Evolutionary conservation across 768 basidiomycete species (phyloP), one percentile per base, ranked within the genome.

Genomic region (Sporobolomyces pararoseus): DNA sequence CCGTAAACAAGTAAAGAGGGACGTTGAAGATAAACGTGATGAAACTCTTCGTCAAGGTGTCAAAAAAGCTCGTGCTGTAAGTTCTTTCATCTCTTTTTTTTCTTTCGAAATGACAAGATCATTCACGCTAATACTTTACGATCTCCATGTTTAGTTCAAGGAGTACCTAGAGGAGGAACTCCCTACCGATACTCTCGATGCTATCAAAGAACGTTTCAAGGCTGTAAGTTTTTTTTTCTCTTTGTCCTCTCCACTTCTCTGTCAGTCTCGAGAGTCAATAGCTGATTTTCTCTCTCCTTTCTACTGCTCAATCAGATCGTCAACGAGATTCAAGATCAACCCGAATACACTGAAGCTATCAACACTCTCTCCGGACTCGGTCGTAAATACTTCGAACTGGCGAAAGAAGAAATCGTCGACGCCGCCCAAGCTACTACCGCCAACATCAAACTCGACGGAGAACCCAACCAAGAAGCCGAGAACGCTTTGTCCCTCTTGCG

Each of bases 351-450:
- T 29, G 71, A 79, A 58, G 70, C 79, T 3, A 74, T 82, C 75
- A 76, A 79, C 51, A 79, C 80, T 25, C 77, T 82, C 47, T 70
- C 79, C 50, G 60, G 65, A 65, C 70, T 82, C 50, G 74, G 77
- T 73, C 80, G 80, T 75, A 81, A 82, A 75, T 82, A 82, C 76
- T 78, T 78, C 21, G 53, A 71, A 57, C 79, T 79, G 74, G 79
- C 78, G 4, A 69, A 77, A 62, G 75, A 77, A 23, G 78, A 80
- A 34, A 70, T 77, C 34, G 75, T 78, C n/a, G 77, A 68, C 9
- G 68, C 73, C 0, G 61, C 65, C 16, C 51, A 73, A 42, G 37
- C 79, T 70, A 75, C 65, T 44, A 61, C 57, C 2, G 69, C 69
- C 34, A 62, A 65, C 63, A 52, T 68, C 66, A 78, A 80, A 70